Conservation (phyloP, 345 rosid species). For the Corchorus olitorius region DNA sequence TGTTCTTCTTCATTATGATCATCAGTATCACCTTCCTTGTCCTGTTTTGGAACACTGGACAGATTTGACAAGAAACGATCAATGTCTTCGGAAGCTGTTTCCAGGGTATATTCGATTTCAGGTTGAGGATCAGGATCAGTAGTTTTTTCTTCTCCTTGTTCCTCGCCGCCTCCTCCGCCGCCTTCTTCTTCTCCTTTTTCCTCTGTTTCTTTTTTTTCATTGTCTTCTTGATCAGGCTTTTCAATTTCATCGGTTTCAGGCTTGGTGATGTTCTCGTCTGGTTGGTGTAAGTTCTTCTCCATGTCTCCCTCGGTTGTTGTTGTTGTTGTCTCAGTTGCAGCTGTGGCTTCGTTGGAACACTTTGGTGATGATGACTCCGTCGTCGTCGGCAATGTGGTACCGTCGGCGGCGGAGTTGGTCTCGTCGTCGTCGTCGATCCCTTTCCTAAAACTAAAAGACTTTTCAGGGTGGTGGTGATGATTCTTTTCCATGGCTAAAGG, state of each 20-base stretch:
- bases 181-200: slow-evolving; percentile 17
- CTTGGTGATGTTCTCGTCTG: slow-evolving; percentile 9
- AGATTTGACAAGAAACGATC: slow-evolving; percentile 43
- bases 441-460: neutral
- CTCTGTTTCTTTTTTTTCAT: slow-evolving; percentile 28
- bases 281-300: neutral
- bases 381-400: neutral
- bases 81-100: slow-evolving; percentile 54
- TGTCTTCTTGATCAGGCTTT: neutral
- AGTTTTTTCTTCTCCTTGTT: neutral
- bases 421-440: neutral
- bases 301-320: neutral
- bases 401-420: neutral
- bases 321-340: neutral
- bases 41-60: slow-evolving; percentile 17
- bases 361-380: neutral
- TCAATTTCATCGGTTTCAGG: too few relatives aligned
- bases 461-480: neutral
- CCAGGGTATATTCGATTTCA: slow-evolving; percentile 43
- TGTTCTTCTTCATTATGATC: neutral
- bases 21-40: slow-evolving; percentile 14
- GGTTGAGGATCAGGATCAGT: slow-evolving; percentile 23
- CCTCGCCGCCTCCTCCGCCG: slow-evolving; percentile 24
- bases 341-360: slow-evolving; percentile 9
- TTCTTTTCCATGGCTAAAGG: slow-evolving; percentile 23